Percentiles rank a stretch among this genome's conserved stretches.
Conservation (phyloP, 371 early-diverging fungal species). For the Rhizopus stolonifer region DNA sequence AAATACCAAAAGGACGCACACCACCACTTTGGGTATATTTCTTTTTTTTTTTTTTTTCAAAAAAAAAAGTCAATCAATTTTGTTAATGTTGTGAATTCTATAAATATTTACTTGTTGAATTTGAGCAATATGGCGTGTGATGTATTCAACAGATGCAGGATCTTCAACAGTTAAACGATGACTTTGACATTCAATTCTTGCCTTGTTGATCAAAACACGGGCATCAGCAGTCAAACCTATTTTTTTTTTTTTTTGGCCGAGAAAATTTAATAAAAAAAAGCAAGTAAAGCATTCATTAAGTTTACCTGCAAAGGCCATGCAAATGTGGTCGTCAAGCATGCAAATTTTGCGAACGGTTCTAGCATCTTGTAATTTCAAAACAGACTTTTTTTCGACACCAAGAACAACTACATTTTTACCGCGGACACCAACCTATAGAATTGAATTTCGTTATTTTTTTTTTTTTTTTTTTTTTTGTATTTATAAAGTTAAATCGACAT, state of each 20-base stretch:
- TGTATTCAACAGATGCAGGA: conserved; percentile 97
- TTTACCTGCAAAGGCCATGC: conserved; percentile 85
- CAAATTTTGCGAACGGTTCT: conserved; percentile 96
- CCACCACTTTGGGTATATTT: conserved; percentile 99
- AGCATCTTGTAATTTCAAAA: conserved; percentile 94
- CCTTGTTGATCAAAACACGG: conserved; percentile 95
- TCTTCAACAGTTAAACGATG: conserved; percentile 97
- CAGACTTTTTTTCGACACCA: conserved; percentile 97
- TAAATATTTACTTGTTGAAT: conserved; percentile 80
- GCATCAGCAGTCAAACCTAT: conserved; percentile 95
- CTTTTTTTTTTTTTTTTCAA: conserved; percentile 88
- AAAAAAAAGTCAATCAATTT: conserved; percentile 36
- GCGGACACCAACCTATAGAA: conserved; percentile 96
- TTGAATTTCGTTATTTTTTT: background rate
- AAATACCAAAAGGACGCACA: conserved; percentile 99
- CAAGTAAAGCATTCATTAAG: conserved; percentile 81
- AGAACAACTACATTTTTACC: conserved; percentile 91
- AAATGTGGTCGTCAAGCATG: conserved; percentile 95
- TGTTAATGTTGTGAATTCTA: background rate
- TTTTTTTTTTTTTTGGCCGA: no score
- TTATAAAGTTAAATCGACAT: conserved; percentile 30
- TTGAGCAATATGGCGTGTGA: conserved; percentile 96
- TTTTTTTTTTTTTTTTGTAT: background rate
- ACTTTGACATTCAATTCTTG: conserved; percentile 96
- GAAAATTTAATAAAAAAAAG: no score